Base-by-base conservation (phyloP, 1,139 yeast species). In the Kluyveromyces sp. region DNA sequence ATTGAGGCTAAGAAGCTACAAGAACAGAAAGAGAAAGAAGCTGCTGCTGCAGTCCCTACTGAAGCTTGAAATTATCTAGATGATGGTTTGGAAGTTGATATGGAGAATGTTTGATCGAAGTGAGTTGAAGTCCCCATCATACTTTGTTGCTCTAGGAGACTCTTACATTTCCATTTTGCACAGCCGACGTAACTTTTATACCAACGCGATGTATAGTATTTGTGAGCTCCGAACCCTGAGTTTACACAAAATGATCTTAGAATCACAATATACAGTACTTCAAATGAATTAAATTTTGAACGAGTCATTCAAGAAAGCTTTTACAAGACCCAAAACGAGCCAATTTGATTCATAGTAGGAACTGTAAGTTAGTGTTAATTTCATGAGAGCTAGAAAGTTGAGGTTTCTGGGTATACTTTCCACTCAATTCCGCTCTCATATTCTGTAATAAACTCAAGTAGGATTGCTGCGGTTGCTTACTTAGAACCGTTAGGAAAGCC, bases 361-460 rank as follows among this genome's bases (percentile, higher is more conserved):
- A 83, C 51, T 73, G 74, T 53, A 81, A 63, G 60, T 85, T 85
- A 58, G 82, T 78, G 63, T 87, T 95, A 50, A 84, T 78, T 3
- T 94, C 95, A 63, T 87, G 96, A 2, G 92, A 81, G 30, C 84
- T 67, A 47, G 92, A 80, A 52, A 88, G 70, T 67, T 88, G 97
- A 1, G 96, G 96, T 57, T 86, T 86, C 63, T 88, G 97, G 17
- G 85, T 68, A 63, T 86, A 88, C 62, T 83, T 83, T 3, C 75
- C 74, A 34, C 70, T 64, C 69, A 89, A 72, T 43, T 82, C 77
- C 19, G 71, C 64, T 62, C 97, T 75, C 82, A 87, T 83, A 53
- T 82, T 80, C 64, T 87, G 87, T 63, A 89, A 71, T 54, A 89
- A 70, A 12, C 89, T 76, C 54, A 87, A 63, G 61, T 83, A 89